Evolutionary conservation across 768 basidiomycete species (phyloP).

Genomic region (Phylloporus sp.): DNA sequence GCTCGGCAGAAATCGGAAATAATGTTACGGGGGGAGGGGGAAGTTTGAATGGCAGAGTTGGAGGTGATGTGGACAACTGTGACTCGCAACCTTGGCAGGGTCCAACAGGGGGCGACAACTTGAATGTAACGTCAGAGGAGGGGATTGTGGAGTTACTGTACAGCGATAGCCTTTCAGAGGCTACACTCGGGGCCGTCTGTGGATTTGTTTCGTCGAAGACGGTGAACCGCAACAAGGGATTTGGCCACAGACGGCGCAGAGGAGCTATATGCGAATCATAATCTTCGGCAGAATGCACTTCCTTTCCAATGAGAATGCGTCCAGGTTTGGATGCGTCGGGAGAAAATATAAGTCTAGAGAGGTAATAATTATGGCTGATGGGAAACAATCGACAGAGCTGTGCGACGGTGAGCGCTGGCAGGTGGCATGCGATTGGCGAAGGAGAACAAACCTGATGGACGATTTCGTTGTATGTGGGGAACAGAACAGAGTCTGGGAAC

Average conservation of each 20-base stretch:
- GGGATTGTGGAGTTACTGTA: slow-evolving; percentile 1
- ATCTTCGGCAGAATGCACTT: slow-evolving; percentile 56
- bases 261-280: slow-evolving; percentile 49
- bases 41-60: slow-evolving; percentile 12
- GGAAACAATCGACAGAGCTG: slow-evolving; percentile 73
- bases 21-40: slow-evolving; percentile 3
- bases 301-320: slow-evolving; percentile 59
- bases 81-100: not conserved
- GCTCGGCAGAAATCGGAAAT: not conserved
- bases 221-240: slow-evolving; percentile 59
- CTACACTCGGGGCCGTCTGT: slow-evolving; percentile 31
- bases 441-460: slow-evolving; percentile 53
- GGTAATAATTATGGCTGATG: slow-evolving; percentile 53
- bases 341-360: slow-evolving; percentile 68
- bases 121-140: not conserved
- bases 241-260: slow-evolving; percentile 52
- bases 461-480: slow-evolving; percentile 63
- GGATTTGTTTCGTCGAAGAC: slow-evolving; percentile 48
- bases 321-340: slow-evolving; percentile 50
- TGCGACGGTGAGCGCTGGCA: slow-evolving; percentile 19
- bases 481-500: slow-evolving; percentile 46
- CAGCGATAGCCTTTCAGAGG: slow-evolving; percentile 5
- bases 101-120: not conserved
- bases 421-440: not conserved
- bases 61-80: not conserved